These are phyloP conservation scores for Amanita polypyramis DNA, from an alignment of 768 basidiomycete species.

Conservation along the genomic window DNA sequence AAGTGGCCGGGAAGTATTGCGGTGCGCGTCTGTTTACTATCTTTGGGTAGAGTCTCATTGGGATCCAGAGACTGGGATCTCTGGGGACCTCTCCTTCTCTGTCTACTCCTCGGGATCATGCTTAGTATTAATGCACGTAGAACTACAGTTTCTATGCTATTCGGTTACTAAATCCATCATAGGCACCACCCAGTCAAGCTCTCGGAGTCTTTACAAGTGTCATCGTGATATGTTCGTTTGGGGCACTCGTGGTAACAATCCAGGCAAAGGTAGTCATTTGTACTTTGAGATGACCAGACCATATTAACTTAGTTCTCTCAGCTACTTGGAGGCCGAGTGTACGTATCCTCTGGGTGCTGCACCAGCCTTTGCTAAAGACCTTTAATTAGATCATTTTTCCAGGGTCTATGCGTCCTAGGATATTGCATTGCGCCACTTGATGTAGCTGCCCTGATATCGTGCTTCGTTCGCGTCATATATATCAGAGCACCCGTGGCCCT, in stretches of 20 bases:
- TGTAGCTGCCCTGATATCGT: conserved; percentile 79
- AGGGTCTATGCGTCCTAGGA: conserved; percentile 88
- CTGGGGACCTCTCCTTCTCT: conserved; percentile 89
- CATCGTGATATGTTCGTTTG: conserved; percentile 86
- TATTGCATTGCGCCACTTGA: conserved; percentile 93
- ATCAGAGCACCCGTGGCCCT: conserved; percentile 80
- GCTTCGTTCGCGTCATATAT: conserved; percentile 79
- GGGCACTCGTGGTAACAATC: conserved; percentile 86
- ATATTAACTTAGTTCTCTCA: conserved; percentile 16
- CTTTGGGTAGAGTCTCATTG: neutral
- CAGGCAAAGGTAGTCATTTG: conserved; percentile 70
- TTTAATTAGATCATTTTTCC: conserved; percentile 75
- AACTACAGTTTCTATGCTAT: neutral
- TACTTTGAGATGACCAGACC: conserved; percentile 2
- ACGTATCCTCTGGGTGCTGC: conserved; percentile 16
- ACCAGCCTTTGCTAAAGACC: neutral
- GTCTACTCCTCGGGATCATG: conserved; percentile 71
- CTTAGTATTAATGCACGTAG: conserved; percentile 68
- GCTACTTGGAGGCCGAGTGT: conserved; percentile 82
- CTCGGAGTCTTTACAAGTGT: conserved; percentile 89
- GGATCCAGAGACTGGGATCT: conserved; percentile 88
- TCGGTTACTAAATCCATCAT: neutral
- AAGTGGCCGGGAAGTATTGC: conserved; percentile 68
- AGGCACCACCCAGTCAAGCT: conserved; percentile 80
- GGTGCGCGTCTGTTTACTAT: conserved; percentile 29